These are phyloP conservation scores for Boeremia lycopersici DNA, from an alignment of 2,329 filamentous ascomycete genomes.

Conservation along the genomic window DNA sequence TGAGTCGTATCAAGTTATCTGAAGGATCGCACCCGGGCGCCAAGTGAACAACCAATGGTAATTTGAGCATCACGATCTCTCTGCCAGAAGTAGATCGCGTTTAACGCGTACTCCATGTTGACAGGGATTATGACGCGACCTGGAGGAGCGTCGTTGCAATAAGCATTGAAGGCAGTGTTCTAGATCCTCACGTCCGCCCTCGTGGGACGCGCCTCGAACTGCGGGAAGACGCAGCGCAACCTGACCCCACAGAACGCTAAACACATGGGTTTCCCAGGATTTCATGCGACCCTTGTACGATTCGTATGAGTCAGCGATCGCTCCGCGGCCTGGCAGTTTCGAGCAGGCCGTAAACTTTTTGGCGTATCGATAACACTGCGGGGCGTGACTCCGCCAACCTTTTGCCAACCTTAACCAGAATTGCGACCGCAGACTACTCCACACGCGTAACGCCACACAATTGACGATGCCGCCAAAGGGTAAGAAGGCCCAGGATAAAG, in stretches of 20 bases:
- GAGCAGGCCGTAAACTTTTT: constrained; percentile 8
- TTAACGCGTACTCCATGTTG: not conserved
- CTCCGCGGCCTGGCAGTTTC: constrained; percentile 6
- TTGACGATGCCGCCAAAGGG: constrained; percentile 55
- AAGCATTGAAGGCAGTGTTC: constrained; percentile 41
- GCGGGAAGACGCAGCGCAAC: constrained; percentile 17
- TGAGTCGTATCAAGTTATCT: too few species aligned
- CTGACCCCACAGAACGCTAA: constrained; percentile 18
- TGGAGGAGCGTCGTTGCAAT: constrained; percentile 39
- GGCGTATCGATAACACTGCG: constrained; percentile 17
- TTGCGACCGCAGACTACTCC: not conserved
- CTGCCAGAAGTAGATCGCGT: not conserved
- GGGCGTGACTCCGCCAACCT: constrained; percentile 17
- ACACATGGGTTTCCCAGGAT: constrained; percentile 11
- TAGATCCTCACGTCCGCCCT: constrained; percentile 32
- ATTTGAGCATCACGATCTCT: not conserved
- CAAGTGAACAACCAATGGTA: not conserved
- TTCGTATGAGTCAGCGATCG: constrained; percentile 16
- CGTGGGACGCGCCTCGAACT: constrained; percentile 20
- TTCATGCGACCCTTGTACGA: constrained; percentile 12
- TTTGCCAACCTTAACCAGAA: not conserved
- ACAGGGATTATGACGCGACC: not conserved
- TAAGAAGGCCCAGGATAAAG: constrained; percentile 51
- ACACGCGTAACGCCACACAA: not conserved
- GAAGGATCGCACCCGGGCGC: too few species aligned